Conservation (phyloP, 805 yeast genomes). For the Pichia cabralensis region DNA sequence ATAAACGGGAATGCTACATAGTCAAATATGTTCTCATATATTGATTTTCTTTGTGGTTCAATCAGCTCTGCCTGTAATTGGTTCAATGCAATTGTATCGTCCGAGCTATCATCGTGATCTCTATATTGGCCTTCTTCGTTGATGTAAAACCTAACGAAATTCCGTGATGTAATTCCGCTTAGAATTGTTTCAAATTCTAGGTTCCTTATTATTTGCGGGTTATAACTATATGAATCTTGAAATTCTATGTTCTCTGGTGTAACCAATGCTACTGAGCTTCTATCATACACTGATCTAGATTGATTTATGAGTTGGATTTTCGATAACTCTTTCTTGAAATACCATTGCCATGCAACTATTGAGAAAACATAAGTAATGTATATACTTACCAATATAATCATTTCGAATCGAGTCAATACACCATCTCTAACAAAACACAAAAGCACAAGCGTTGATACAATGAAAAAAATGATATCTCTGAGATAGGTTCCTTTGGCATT, state of each 20-base stretch:
- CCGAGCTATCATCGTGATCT: constrained; percentile 5
- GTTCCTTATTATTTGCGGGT: constrained; percentile 21
- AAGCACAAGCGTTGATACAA: constrained; percentile 39
- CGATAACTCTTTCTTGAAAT: constrained; percentile 10
- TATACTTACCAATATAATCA: constrained; percentile 42
- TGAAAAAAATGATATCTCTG: constrained; percentile 56
- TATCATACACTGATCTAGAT: constrained; percentile 23
- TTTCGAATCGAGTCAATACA: constrained; percentile 40
- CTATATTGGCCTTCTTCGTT: constrained; percentile 10
- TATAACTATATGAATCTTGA: constrained; percentile 22
- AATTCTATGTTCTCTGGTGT: constrained; percentile 17
- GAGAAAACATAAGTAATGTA: constrained; percentile 55
- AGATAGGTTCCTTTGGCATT: constrained; percentile 36
- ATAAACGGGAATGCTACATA: constrained; percentile 14
- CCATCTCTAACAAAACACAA: constrained; percentile 42
- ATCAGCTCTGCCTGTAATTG: constrained; percentile 5
- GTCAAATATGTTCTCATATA: constrained; percentile 8
- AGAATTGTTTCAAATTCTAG: constrained; percentile 22
- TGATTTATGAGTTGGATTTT: constrained; percentile 14
- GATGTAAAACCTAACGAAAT: constrained; percentile 9
- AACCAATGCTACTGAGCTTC: constrained; percentile 3
- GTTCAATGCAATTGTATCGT: background rate
- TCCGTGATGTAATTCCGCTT: constrained; percentile 16
- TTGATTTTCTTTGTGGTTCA: constrained; percentile 1
- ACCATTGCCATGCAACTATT: constrained; percentile 34